Percentiles rank a stretch among this genome's conserved stretches.
phyloP scores from a whole-genome alignment of 306 rosid species.

The Vicia faba region DNA sequence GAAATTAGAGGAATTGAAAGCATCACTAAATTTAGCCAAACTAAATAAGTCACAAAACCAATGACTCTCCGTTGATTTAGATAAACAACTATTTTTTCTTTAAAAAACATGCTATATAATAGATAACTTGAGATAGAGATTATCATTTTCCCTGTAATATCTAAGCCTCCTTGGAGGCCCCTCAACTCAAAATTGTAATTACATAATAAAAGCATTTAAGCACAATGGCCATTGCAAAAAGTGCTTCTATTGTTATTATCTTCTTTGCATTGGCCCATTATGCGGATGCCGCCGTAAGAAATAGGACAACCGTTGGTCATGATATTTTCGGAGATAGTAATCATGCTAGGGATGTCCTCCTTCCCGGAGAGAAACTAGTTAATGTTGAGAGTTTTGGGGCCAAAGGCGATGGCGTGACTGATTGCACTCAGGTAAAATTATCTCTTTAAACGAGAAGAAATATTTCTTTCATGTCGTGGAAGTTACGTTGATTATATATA shows the following conservation, averaged over 20 bases:
- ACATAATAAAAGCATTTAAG: neutral
- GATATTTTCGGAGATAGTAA: constrained; percentile 33
- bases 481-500: too few relatives aligned
- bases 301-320: constrained; percentile 13
- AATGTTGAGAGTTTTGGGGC: constrained; percentile 59
- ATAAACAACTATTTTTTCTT: constrained; percentile 11
- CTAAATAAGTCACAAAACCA: constrained; percentile 21
- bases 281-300: neutral
- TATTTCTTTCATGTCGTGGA: neutral
- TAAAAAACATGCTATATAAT: constrained; percentile 31
- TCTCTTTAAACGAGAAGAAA: neutral
- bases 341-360: constrained; percentile 33
- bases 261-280: constrained; percentile 37
- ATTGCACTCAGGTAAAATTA: constrained; percentile 49
- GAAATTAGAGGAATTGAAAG: constrained; percentile 12
- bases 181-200: neutral
- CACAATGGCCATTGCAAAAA: constrained; percentile 53
- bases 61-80: constrained; percentile 37
- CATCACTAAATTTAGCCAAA: constrained; percentile 33
- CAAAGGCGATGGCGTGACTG: constrained; percentile 50
- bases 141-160: constrained; percentile 31
- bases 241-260: constrained; percentile 20
- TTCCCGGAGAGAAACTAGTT: constrained; percentile 45
- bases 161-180: constrained; percentile 53
- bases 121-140: constrained; percentile 26